Evolutionary conservation across 2,329 filamentous ascomycete genomes (phyloP).

Genomic region (Chaetomium sp.): DNA sequence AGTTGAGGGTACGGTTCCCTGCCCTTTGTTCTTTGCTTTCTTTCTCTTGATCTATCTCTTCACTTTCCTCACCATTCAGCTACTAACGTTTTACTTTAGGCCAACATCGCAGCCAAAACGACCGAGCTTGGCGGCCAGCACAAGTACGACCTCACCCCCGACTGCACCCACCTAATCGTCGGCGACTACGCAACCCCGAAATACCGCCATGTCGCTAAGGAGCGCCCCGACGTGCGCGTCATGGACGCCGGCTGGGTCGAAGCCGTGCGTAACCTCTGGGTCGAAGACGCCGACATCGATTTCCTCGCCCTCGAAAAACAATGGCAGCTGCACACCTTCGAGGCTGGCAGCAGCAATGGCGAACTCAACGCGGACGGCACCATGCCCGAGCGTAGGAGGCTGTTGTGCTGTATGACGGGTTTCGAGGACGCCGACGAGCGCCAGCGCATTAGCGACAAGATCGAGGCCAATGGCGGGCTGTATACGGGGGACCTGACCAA

Average conservation of each 20-base stretch:
- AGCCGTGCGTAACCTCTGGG: constrained; percentile 72
- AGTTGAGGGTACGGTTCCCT: constrained; percentile 59
- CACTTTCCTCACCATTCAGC: neutral
- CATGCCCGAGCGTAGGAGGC: constrained; percentile 26
- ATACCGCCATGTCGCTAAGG: constrained; percentile 89
- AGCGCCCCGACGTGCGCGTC: constrained; percentile 77
- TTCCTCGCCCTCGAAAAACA: constrained; percentile 61
- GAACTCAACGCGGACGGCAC: constrained; percentile 31
- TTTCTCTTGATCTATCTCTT: neutral
- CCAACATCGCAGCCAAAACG: constrained; percentile 56
- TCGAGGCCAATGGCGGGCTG: constrained; percentile 65
- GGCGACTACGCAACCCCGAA: constrained; percentile 86
- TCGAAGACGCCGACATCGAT: constrained; percentile 69
- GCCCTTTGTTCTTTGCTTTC: neutral
- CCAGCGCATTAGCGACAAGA: constrained; percentile 60
- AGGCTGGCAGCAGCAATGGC: constrained; percentile 38
- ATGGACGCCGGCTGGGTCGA: constrained; percentile 81
- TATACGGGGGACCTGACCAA: constrained; percentile 87
- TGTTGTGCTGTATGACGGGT: constrained; percentile 51
- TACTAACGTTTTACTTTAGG: constrained; percentile 28
- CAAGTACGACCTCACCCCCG: constrained; percentile 88
- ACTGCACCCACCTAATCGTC: constrained; percentile 90
- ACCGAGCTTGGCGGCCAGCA: constrained; percentile 78
- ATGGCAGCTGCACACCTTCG: constrained; percentile 58
- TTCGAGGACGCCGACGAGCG: constrained; percentile 58